These are phyloP conservation scores for Lepidium sativum DNA, from an alignment of 345 rosid species.

Conservation along the genomic window DNA sequence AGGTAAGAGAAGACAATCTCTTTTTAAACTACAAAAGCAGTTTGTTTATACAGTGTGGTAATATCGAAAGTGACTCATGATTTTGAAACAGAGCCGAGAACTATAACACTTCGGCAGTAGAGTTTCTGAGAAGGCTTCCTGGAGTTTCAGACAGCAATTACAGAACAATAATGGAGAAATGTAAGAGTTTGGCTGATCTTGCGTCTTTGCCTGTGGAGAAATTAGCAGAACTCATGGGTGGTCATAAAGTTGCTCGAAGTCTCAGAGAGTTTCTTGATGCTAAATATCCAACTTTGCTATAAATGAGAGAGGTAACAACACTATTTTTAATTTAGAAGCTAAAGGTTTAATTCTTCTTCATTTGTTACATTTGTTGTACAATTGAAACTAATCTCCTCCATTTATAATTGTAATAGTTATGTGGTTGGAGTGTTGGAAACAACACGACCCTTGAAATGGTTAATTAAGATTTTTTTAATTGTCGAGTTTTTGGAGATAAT, in stretches of 20 bases:
- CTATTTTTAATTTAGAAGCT: not conserved
- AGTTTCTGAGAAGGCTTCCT: constrained; percentile 86
- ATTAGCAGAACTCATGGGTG: constrained; percentile 78
- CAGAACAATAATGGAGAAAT: constrained; percentile 82
- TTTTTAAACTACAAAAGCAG: not conserved
- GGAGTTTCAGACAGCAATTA: constrained; percentile 85
- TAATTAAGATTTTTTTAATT: not conserved
- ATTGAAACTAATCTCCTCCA: not conserved
- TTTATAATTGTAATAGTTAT: constrained; percentile 6
- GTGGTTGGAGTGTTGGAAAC: not conserved
- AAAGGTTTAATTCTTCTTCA: not conserved
- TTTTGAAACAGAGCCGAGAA: constrained; percentile 69
- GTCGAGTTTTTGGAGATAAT: not conserved
- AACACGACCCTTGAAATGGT: too few species aligned
- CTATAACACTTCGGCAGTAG: constrained; percentile 88
- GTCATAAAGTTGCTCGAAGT: constrained; percentile 72
- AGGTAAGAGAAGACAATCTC: constrained; percentile 32
- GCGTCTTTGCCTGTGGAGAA: constrained; percentile 58
- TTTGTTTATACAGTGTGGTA: not conserved
- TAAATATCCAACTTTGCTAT: constrained; percentile 83
- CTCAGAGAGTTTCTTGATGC: constrained; percentile 87
- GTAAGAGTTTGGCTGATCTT: constrained; percentile 77
- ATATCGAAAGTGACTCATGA: not conserved
- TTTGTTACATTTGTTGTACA: constrained; percentile 8
- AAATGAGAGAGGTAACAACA: not conserved